Percentiles rank a stretch among this genome's conserved stretches.
Evolutionary conservation across 768 basidiomycete genomes (phyloP).

Genomic region (Tulasnella sp.): DNA sequence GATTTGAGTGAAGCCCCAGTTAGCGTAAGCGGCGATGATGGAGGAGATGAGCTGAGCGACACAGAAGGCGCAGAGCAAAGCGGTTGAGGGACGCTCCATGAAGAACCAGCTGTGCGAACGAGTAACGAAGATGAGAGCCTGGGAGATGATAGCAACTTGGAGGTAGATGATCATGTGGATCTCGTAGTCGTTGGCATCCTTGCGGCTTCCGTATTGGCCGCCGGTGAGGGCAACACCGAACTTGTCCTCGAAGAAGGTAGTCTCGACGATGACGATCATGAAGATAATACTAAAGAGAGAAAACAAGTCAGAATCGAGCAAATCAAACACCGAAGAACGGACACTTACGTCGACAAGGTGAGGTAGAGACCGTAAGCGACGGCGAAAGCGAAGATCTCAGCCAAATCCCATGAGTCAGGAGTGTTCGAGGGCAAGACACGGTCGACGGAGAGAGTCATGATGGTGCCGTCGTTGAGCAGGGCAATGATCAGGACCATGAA

Average conservation of each 20-base stretch:
- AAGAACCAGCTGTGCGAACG: conserved; percentile 95
- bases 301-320: conserved; percentile 27
- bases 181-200: conserved; percentile 60
- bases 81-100: conserved; percentile 89
- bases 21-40: conserved; percentile 88
- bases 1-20: conserved; percentile 94
- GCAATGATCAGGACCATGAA: conserved; percentile 99
- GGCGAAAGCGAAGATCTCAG: conserved; percentile 94
- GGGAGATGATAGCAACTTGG: conserved; percentile 98
- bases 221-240: conserved; percentile 60
- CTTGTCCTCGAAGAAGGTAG: conserved; percentile 82
- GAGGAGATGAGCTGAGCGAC: conserved; percentile 91
- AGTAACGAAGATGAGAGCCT: conserved; percentile 94
- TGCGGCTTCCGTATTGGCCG: conserved; percentile 34
- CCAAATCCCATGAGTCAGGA: conserved; percentile 93
- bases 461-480: conserved; percentile 91
- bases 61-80: conserved; percentile 86
- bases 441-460: conserved; percentile 97
- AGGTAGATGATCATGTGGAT: conserved; percentile 90
- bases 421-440: conserved; percentile 89
- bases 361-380: conserved; percentile 94
- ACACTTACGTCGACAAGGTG: conserved; percentile 78
- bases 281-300: conserved; percentile 56
- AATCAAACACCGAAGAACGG: conserved; percentile 14
- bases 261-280: conserved; percentile 79